Base-by-base conservation (phyloP, 2,329 filamentous ascomycete genomes). In the Neofusicoccum kwambonambiense region DNA sequence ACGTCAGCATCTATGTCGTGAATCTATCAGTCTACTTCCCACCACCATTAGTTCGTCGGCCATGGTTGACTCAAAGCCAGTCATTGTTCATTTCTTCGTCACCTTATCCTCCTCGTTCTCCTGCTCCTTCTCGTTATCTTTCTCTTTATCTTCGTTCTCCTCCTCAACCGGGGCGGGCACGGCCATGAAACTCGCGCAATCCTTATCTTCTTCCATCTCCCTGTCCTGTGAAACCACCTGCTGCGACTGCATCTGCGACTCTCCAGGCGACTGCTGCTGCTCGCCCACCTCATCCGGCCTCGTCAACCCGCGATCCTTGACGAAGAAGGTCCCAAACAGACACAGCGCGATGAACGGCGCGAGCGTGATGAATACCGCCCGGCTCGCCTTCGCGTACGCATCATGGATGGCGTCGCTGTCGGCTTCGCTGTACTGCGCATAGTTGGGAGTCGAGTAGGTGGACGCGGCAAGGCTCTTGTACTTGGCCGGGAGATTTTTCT, bases 351-450 rank as follows among this genome's bases (percentile, higher is more conserved):
- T 60, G 52, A 64, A 64, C 47, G 65, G 65, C 5, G 51, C 65
- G 15, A 64, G 65, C 35, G 51, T 60, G 52, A 66, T 64, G 47
- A 66, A 66, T 1, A 66, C 65, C 6, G 65, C 45, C 13, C 65
- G 51, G 54, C 65, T 66, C 8, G 65, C 65, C 11, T 47, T 41
- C 35, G 61, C 52, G 39, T 66, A 66, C 9, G 65, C 61, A n/a
- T 64, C 61, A 8, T 45, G 39, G 35, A 66, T 64, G 9, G 42
- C 54, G 6, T 64, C 62, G 35, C 45, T 37, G 22, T 64, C 62
- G 19, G 35, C 54, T 8, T 13, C 13, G 45, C 37, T 42, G 37
- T 60, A 58, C 6, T 4, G 34, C 4, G 11, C 5, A 8, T 62
- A 65, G 12, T 65, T 57, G 6, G 64, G 64, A 2, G 57, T 62